phyloP scores from a whole-genome alignment of 1,139 yeast genomes.

The Pichia sorboxylosa region DNA sequence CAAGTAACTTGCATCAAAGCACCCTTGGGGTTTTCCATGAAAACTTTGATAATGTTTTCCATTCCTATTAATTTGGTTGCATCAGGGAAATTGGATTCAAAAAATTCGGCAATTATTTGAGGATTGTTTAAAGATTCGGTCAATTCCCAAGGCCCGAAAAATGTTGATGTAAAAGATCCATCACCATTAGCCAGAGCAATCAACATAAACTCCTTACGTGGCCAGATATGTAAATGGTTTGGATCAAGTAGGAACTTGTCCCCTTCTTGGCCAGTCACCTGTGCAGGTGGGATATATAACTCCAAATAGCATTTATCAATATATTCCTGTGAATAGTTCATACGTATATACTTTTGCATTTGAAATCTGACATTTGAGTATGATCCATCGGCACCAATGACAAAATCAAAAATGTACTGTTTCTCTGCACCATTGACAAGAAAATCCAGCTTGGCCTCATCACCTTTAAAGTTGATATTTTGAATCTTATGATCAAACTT shows the following conservation, averaged over 20 bases:
- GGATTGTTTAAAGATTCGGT: conserved; percentile 41
- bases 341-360: conserved; percentile 53
- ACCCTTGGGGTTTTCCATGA: conserved; percentile 57
- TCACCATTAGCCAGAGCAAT: conserved; percentile 80
- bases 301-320: conserved; percentile 81
- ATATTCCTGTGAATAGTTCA: conserved; percentile 66
- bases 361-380: conserved; percentile 65
- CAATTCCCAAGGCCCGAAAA: conserved; percentile 73
- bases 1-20: conserved; percentile 60
- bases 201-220: conserved; percentile 74
- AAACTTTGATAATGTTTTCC: conserved; percentile 35
- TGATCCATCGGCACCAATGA: conserved; percentile 83
- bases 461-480: conserved; percentile 9
- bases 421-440: conserved; percentile 1
- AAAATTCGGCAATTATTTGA: conserved; percentile 35
- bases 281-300: conserved; percentile 54
- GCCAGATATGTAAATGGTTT: conserved; percentile 89
- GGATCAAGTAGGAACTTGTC: conserved; percentile 46
- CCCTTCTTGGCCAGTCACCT: conserved; percentile 12
- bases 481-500: conserved; percentile 48
- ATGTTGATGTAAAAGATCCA: conserved; percentile 82
- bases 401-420: conserved; percentile 31
- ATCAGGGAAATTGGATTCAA: conserved; percentile 56
- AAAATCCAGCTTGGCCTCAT: conserved; percentile 6
- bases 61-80: conserved; percentile 60